Conservation (phyloP, 1,284 basidiomycete species). For the Ceratobasidium papillatum region DNA sequence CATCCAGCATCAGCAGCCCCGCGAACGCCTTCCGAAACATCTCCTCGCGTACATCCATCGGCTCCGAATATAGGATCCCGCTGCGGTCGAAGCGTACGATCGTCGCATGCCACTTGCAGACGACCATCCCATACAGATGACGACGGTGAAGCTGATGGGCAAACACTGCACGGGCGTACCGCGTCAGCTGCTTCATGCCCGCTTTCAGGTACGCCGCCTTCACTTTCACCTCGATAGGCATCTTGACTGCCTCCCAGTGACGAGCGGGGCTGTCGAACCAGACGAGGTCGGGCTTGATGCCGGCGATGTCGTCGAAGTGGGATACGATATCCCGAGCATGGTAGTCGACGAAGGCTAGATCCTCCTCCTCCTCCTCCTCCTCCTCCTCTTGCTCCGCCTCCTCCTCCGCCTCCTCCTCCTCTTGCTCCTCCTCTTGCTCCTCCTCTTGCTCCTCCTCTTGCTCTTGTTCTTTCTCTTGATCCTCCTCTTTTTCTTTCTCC, state of each 20-base stretch:
- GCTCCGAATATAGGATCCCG: not conserved
- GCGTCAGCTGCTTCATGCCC: constrained; percentile 16
- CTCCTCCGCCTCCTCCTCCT: too few species aligned
- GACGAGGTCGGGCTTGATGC: constrained; percentile 13
- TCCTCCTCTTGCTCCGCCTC: too few species aligned
- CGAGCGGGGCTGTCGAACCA: not conserved
- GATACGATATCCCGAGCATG: not conserved
- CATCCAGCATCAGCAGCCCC: constrained; percentile 3
- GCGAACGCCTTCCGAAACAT: not conserved
- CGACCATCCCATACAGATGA: constrained; percentile 2
- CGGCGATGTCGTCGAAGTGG: not conserved
- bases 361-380: too few species aligned
- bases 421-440: too few species aligned
- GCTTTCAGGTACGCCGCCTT: not conserved
- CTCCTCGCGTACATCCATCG: not conserved
- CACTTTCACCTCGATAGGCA: constrained; percentile 1
- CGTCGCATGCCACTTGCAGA: not conserved
- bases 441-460: too few species aligned
- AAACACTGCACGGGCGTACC: constrained; percentile 13
- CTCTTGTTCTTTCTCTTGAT: too few species aligned
- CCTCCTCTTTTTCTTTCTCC: too few species aligned
- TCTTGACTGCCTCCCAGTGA: constrained; percentile 13
- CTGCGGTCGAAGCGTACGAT: constrained; percentile 14
- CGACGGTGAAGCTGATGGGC: constrained; percentile 22
- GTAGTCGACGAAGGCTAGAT: not conserved